Evolutionary conservation across 306 rosid genomes (phyloP).

Genomic region (Amphicarpaea edgeworthii): DNA sequence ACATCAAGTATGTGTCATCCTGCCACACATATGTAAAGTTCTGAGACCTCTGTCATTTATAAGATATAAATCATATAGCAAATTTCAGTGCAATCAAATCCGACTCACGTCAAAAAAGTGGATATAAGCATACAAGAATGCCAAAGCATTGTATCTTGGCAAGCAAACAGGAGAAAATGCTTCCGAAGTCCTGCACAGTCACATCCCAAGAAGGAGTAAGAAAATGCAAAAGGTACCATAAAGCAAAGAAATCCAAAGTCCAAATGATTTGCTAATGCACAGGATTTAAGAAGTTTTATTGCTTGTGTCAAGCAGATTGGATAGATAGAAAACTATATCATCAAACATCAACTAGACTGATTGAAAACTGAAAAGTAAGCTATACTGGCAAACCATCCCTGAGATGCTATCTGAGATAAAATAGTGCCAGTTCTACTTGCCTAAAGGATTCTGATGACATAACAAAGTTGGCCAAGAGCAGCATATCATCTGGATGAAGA

Average conservation of each 20-base stretch:
- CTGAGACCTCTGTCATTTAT: conserved; percentile 14
- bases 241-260: conserved; percentile 7
- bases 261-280: conserved; percentile 8
- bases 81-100: conserved; percentile 28
- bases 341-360: conserved; percentile 21
- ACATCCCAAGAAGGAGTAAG: conserved; percentile 37
- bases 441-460: conserved; percentile 94
- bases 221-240: neutral
- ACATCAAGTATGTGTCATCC: conserved; percentile 85
- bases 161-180: conserved; percentile 95
- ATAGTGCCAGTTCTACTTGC: conserved; percentile 58
- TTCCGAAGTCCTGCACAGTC: conserved; percentile 90
- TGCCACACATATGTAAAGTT: conserved; percentile 52
- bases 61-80: conserved; percentile 27
- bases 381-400: conserved; percentile 23
- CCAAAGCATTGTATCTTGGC: conserved; percentile 95
- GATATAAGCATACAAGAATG: conserved; percentile 91
- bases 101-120: conserved; percentile 87
- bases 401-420: conserved; percentile 36
- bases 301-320: conserved; percentile 4
- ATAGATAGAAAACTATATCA: conserved; percentile 28
- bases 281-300: conserved; percentile 11
- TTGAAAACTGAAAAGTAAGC: neutral
- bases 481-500: conserved; percentile 96
- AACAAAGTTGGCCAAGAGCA: conserved; percentile 83